These are phyloP conservation scores for Carex scoparia DNA, from an alignment of 176 grass and related monocot species.

Conservation along the genomic window DNA sequence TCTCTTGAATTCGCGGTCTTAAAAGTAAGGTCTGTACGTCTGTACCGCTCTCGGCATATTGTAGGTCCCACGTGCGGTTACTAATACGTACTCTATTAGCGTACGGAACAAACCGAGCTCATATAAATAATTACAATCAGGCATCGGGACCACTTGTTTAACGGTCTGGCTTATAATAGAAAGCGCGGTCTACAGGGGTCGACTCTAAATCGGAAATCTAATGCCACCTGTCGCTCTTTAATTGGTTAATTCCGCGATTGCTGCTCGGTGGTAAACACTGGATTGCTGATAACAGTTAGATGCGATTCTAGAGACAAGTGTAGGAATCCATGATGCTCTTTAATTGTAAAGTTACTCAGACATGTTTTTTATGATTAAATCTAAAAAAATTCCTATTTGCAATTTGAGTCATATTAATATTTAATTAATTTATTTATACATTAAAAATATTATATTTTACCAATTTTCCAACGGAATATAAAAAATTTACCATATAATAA, in stretches of 20 bases:
- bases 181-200: neutral
- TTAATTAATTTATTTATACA: too few species aligned
- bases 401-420: neutral
- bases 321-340: conserved; percentile 9
- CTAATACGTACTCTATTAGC: too few species aligned
- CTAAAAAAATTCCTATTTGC: neutral
- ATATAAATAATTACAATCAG: neutral
- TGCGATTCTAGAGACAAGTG: conserved; percentile 11
- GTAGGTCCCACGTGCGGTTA: neutral
- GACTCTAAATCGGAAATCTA: neutral
- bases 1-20: neutral
- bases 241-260: neutral
- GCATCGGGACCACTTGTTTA: neutral
- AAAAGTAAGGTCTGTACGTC: too few species aligned
- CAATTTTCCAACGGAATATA: neutral
- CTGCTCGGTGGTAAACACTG: neutral
- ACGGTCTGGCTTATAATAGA: conserved; percentile 4
- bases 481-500: neutral
- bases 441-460: too few species aligned
- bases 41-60: neutral
- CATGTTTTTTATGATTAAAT: neutral
- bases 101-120: neutral
- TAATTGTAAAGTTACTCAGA: neutral
- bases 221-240: neutral
- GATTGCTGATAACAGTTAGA: neutral